phyloP scores from a whole-genome alignment of 805 yeast species.

The Myxozyma monticola region DNA sequence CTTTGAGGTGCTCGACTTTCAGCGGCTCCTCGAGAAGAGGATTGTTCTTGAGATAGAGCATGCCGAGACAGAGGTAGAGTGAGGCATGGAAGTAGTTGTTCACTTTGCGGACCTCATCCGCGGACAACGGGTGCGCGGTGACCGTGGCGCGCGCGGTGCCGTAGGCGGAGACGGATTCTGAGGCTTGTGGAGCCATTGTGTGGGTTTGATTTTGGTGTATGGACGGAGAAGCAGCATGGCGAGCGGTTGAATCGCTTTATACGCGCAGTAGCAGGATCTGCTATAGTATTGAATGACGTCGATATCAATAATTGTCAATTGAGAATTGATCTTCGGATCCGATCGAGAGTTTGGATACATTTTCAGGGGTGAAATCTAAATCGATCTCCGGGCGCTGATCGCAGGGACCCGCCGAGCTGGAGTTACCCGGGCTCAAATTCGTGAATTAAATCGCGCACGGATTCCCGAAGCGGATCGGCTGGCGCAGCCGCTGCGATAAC shows the following conservation, averaged over 20 bases:
- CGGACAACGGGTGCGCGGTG: background rate
- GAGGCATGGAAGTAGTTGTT: no score
- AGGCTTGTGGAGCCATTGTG: background rate
- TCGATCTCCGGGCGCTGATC: no score
- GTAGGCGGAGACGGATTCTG: background rate
- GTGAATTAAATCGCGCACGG: no score
- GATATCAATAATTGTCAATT: no score
- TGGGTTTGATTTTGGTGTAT: background rate
- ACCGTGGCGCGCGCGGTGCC: background rate
- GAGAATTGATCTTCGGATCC: no score
- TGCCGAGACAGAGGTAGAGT: constrained; percentile 23
- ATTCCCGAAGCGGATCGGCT: no score
- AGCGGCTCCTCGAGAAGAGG: constrained; percentile 10
- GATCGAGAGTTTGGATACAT: no score
- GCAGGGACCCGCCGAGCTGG: no score
- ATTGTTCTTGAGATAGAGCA: constrained; percentile 20
- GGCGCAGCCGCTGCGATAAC: no score
- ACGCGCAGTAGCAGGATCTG: background rate
- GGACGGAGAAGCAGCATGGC: background rate
- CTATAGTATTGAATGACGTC: background rate
- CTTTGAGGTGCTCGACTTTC: constrained; percentile 28
- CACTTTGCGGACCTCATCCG: background rate
- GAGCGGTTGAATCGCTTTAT: background rate
- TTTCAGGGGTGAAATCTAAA: no score
- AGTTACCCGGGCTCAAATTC: no score